Base-by-base conservation (phyloP, 2,329 filamentous ascomycete species). In the Grosmannia huntii region DNA sequence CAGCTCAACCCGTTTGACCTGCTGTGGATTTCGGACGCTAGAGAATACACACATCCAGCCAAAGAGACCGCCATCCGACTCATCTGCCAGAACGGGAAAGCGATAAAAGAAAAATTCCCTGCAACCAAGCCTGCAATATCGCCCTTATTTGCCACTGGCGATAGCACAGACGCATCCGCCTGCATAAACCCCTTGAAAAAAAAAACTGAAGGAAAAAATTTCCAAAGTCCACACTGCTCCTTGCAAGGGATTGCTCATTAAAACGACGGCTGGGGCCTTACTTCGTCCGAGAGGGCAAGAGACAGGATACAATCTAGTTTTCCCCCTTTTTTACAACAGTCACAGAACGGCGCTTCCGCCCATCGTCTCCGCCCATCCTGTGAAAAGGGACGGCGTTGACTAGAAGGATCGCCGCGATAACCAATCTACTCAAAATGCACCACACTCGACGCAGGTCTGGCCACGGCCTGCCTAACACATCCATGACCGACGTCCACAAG, bases 381-480 rank as follows among this genome's bases (percentile, higher is more conserved):
- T 44, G 16, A 44, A 44, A 44, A 44, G 41, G 16, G 41, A 44
- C 41, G 41, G 41, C 41, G 41, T 44, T 19, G 41, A 44, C 16
- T 44, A 44, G 16, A 44, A 2, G 16, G 41, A 44, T 44, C 9
- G 48, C 7, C 23, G 48, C 48, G 48, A 50, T 27, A 27, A 28
- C 38, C 7, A 25, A 7, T 31, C n/a, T 25, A n/a, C 11, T 36
- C 52, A 59, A 68, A 64, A 82, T 83, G 80, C 77, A 81, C 69
- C 79, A 83, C 68, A 75, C 73, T 60, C 76, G 80, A 65, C 76
- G 76, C 66, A 81, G 76, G 70, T 82, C 80, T 52, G 79, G 80
- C 61, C 77, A 80, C 69, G 72, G 69, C 65, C 74, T 75, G 60
- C 71, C 73, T 60, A 79, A 78, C 68, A 73, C 76, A 50, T 80